phyloP scores from a whole-genome alignment of 2,329 filamentous ascomycete genomes.

The Periglandula ipomoeae region DNA sequence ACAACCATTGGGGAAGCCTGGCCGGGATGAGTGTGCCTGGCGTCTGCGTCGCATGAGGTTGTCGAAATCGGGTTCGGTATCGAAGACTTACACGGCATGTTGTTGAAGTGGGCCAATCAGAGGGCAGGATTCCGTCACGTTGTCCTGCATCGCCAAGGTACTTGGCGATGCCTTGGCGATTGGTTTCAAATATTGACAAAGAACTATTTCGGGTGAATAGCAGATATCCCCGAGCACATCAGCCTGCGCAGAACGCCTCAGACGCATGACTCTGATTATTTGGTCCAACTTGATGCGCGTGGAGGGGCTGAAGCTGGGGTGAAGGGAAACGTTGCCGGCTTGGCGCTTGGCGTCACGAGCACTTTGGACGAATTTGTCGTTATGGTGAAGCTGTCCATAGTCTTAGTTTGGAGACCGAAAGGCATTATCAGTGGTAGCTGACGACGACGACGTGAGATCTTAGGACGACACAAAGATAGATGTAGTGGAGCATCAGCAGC shows the following conservation, averaged over 20 bases:
- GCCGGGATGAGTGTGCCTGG: neutral
- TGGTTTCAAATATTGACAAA: neutral
- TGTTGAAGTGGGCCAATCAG: conserved; percentile 1
- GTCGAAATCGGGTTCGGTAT: conserved; percentile 2
- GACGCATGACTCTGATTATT: neutral
- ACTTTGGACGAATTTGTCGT: too few species aligned
- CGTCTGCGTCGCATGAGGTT: neutral
- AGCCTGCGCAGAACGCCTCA: neutral
- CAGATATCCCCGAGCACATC: neutral
- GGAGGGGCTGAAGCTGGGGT: neutral
- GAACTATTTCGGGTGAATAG: neutral
- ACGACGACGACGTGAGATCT: too few species aligned
- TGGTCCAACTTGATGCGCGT: too few species aligned
- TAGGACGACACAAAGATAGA: too few species aligned
- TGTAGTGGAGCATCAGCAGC: too few species aligned
- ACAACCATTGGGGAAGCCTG: neutral
- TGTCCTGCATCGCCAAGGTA: neutral
- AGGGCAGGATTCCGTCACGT: conserved; percentile 1
- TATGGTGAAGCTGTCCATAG: too few species aligned
- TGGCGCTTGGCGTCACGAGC: conserved; percentile 4
- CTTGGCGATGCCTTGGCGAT: neutral
- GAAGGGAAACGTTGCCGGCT: conserved; percentile 6
- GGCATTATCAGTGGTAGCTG: too few species aligned
- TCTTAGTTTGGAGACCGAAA: too few species aligned
- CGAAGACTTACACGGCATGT: neutral